Evolutionary conservation across 441 rosid species (phyloP).

Genomic region (Manihot esculenta): DNA sequence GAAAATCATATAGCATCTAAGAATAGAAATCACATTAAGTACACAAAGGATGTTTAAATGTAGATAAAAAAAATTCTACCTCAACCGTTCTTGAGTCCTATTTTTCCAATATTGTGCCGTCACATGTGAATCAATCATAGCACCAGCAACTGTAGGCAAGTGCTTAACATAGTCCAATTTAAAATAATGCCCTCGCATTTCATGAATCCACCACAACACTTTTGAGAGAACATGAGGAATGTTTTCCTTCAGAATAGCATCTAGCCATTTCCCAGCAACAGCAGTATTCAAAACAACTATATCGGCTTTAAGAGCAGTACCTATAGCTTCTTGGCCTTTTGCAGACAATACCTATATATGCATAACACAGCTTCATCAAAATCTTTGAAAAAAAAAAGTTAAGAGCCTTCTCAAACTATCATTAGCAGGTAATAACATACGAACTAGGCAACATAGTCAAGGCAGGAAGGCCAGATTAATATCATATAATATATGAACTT

Average conservation of each 20-base stretch:
- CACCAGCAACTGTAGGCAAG: slow-evolving; percentile 87
- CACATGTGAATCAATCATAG: slow-evolving; percentile 87
- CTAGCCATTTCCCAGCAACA: slow-evolving; percentile 93
- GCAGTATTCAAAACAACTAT: slow-evolving; percentile 82
- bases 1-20: neutral
- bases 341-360: slow-evolving; percentile 53
- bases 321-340: slow-evolving; percentile 65
- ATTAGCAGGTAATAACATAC: neutral
- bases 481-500: neutral
- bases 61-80: slow-evolving; percentile 28
- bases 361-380: neutral
- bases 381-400: neutral
- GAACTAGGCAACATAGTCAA: neutral
- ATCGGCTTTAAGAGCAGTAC: slow-evolving; percentile 63
- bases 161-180: slow-evolving; percentile 77
- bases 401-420: neutral
- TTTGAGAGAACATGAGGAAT: slow-evolving; percentile 63
- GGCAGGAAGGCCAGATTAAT: neutral
- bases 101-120: slow-evolving; percentile 91
- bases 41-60: neutral
- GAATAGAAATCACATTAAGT: neutral
- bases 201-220: slow-evolving; percentile 94
- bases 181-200: slow-evolving; percentile 95
- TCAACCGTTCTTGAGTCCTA: slow-evolving; percentile 59
- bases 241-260: slow-evolving; percentile 71